Evolutionary conservation across 2,329 filamentous ascomycete species (phyloP).

Genomic region (Penicillium sp.): DNA sequence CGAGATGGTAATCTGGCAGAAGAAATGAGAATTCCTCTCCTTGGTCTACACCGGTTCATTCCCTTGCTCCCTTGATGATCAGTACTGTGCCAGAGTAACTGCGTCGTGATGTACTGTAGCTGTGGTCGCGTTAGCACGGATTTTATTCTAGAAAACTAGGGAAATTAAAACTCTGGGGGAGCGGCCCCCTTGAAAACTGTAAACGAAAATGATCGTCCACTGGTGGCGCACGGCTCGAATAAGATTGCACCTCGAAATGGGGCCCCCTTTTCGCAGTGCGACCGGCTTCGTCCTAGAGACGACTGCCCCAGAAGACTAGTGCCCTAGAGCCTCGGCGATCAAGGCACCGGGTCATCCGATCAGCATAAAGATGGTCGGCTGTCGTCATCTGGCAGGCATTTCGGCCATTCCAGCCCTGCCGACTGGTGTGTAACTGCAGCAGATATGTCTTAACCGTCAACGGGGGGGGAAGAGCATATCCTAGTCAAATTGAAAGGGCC

Average conservation of each 20-base stretch:
- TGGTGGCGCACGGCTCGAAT: slow-evolving; percentile 2
- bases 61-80: slow-evolving; percentile 1
- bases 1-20: neutral
- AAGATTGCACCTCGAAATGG: neutral
- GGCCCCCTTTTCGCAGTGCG: neutral
- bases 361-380: neutral
- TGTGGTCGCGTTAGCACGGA: slow-evolving; percentile 4
- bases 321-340: neutral
- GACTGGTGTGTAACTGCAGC: neutral
- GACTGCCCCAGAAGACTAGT: neutral
- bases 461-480: neutral
- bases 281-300: neutral
- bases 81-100: neutral
- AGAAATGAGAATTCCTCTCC: neutral
- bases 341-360: slow-evolving; percentile 4
- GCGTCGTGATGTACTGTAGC: neutral
- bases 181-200: neutral
- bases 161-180: slow-evolving; percentile 1
- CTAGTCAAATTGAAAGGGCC: neutral
- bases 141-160: slow-evolving; percentile 10
- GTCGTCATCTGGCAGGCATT: slow-evolving; percentile 1
- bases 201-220: slow-evolving; percentile 1
- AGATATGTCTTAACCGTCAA: neutral
- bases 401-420: neutral
- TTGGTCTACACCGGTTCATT: neutral